phyloP scores from a whole-genome alignment of 78 protist genomes.

The Dictyostelium intermedium region DNA sequence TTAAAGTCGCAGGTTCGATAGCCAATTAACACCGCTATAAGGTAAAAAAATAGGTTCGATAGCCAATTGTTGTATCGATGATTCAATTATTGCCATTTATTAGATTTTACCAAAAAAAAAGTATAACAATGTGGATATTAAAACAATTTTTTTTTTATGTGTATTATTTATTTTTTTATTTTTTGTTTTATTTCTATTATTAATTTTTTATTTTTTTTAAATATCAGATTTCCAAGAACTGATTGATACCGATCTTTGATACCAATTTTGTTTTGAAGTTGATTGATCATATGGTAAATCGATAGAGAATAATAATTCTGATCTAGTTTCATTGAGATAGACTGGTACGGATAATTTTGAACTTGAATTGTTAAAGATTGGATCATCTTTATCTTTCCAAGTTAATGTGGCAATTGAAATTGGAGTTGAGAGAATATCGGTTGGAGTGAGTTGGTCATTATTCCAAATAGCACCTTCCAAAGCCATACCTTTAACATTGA shows the following conservation, averaged over 20 bases:
- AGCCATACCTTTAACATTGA: constrained; percentile 56
- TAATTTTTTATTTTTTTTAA: too few relatives aligned
- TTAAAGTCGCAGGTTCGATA: too few relatives aligned
- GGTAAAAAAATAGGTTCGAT: too few relatives aligned
- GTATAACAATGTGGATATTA: too few relatives aligned
- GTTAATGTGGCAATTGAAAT: constrained; percentile 26
- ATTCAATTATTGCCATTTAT: too few relatives aligned
- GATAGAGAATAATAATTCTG: constrained; percentile 81
- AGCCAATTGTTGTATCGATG: too few relatives aligned
- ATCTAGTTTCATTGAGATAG: constrained; percentile 85
- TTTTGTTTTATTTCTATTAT: background rate
- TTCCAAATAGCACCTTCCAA: constrained; percentile 79
- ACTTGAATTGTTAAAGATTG: constrained; percentile 1
- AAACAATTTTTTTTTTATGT: background rate
- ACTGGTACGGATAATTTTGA: constrained; percentile 76
- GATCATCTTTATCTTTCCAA: constrained; percentile 78
- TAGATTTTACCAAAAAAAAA: too few relatives aligned
- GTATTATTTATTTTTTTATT: background rate
- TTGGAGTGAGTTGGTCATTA: constrained; percentile 17
- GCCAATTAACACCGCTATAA: too few relatives aligned
- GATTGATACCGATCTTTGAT: constrained; percentile 61
- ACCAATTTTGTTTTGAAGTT: constrained; percentile 65
- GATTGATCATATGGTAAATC: constrained; percentile 36
- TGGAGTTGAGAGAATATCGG: constrained; percentile 24
- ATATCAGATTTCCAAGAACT: constrained; percentile 55